Evolutionary conservation across 805 yeast species (phyloP), one percentile per base, ranked within the genome.

Genomic region (Candida tibetensis): DNA sequence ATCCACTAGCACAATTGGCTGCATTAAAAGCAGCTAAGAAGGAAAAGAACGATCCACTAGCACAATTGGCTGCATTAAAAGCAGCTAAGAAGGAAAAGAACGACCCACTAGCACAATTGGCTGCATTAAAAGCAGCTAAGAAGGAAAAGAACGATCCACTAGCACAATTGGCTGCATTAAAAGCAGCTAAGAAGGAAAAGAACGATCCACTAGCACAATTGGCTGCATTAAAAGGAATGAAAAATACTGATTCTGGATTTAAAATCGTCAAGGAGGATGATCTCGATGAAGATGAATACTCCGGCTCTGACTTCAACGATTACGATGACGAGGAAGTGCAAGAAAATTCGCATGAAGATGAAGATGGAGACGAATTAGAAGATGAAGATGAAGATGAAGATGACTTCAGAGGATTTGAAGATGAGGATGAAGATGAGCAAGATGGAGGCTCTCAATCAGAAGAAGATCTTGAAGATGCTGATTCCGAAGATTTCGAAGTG

Each of bases 181-280:
- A 38, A 28, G 26, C 36, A 4, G n/a, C 37, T 12, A 28, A 34
- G 28, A 17, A 16, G 12, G 15, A 13, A 3, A 36, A 34, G 14
- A 57, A 52, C 15, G 63, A 57, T 25, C 60, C 58, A 13, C 47
- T 52, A 28, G 64, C 40, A 13, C 46, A 44, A 36, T 35, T 53
- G 28, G 45, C 40, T 17, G 42, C 36, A 26, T 37, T 51, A 16
- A 55, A 56, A 30, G 43, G 28, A 4, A 34, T 28, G 25, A 40
- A 40, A 18, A 18, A 25, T 10, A 30, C 30, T 9, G 42, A 43
- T 37, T 39, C 32, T 13, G 32, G 40, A 27, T 4, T 63, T 3
- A 44, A 55, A 39, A 44, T 62, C 18, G 59, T 63, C 7, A 58
- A 56, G 38, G 66, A 58, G 38, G 64, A 57, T 31, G 66, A 60